A percentile compares a stretch with the other conserved stretches of the same genome.
Evolutionary conservation across 1,284 basidiomycete genomes (phyloP).

Genomic region (Grifola frondosa): DNA sequence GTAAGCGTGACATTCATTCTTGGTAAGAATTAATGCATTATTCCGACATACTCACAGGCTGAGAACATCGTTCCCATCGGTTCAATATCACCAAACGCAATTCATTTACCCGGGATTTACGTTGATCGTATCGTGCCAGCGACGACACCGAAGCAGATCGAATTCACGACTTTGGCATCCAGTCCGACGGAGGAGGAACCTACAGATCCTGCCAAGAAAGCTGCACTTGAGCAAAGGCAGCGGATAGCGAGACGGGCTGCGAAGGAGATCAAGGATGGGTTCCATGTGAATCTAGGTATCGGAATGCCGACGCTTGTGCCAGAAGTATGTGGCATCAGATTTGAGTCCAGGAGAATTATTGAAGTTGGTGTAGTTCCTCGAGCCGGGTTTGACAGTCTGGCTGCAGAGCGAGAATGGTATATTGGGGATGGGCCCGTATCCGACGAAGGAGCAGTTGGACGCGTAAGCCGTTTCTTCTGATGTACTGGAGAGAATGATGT

Average conservation of each 20-base stretch:
- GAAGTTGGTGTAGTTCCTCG: conserved; percentile 54
- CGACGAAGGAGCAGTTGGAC: conserved; percentile 84
- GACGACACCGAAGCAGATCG: conserved; percentile 78
- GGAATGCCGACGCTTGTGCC: conserved; percentile 96
- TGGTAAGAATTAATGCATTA: background rate
- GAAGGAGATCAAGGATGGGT: conserved; percentile 89
- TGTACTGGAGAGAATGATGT: conserved; percentile 1
- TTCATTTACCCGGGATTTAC: conserved; percentile 87
- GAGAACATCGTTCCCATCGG: conserved; percentile 92
- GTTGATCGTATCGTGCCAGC: conserved; percentile 85
- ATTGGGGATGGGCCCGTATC: conserved; percentile 94
- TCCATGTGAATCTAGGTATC: conserved; percentile 70
- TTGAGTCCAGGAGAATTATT: no score
- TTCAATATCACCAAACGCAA: conserved; percentile 78
- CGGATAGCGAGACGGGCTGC: conserved; percentile 86
- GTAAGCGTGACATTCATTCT: conserved; percentile 34
- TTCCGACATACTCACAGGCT: conserved; percentile 47
- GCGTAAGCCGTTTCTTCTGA: conserved; percentile 60
- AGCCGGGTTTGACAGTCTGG: conserved; percentile 83
- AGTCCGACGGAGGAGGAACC: conserved; percentile 25
- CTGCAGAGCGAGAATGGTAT: conserved; percentile 95
- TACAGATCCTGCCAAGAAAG: conserved; percentile 45
- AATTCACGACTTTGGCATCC: conserved; percentile 67
- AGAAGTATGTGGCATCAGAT: conserved; percentile 21
- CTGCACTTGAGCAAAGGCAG: conserved; percentile 53